These are phyloP conservation scores for Podospora appendiculata DNA, from an alignment of 495 filamentous ascomycete genomes.

Conservation along the genomic window DNA sequence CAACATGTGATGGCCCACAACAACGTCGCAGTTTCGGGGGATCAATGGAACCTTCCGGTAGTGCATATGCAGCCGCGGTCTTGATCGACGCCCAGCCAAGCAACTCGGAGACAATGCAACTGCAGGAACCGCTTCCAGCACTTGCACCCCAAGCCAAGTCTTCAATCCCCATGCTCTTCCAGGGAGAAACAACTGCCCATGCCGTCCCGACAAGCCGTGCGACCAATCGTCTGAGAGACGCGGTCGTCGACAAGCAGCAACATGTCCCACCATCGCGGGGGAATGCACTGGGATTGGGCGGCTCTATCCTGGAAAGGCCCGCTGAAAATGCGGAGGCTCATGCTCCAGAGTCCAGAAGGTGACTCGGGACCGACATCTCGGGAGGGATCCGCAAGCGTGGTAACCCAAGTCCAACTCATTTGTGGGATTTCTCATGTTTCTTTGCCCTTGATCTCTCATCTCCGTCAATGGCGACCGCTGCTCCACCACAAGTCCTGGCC, in stretches of 20 bases:
- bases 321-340: slow-evolving; percentile 15
- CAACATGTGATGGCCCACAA: no score
- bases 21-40: no score
- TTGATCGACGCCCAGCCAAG: neutral
- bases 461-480: neutral
- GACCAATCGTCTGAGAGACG: no score
- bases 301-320: neutral
- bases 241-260: no score
- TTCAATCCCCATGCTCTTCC: no score
- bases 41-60: neutral
- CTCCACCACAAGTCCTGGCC: neutral
- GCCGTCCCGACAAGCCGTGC: no score
- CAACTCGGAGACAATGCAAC: neutral
- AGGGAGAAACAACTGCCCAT: no score
- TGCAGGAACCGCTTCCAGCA: no score
- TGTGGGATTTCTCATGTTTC: slow-evolving; percentile 6
- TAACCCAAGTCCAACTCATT: slow-evolving; percentile 8
- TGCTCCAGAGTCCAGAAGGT: slow-evolving; percentile 16
- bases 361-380: slow-evolving; percentile 8
- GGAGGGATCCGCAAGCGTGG: neutral
- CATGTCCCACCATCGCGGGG: no score
- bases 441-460: neutral
- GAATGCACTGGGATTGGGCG: neutral
- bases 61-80: neutral
- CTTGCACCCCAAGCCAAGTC: no score